Conservation (phyloP, 2,329 filamentous ascomycete species). For the Aspergillus fumigatiaffinis region DNA sequence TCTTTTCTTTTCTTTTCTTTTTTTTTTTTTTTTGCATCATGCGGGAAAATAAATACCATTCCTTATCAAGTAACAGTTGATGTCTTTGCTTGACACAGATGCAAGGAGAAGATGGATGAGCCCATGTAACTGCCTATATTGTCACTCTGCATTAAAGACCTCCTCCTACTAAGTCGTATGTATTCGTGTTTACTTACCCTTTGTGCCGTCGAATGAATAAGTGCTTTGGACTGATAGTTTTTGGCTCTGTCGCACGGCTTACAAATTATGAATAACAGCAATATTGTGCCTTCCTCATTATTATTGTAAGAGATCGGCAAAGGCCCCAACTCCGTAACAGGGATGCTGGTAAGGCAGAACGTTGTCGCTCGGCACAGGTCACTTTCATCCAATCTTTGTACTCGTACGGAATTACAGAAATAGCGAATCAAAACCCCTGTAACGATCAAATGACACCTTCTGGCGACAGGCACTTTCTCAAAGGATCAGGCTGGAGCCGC, state of each 20-base stretch:
- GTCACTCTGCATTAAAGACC: not conserved
- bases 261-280: not conserved
- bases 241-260: too few species aligned
- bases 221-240: too few species aligned
- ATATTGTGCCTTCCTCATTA: not conserved
- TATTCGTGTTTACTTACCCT: not conserved
- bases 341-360: not conserved
- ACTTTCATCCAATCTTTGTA: not conserved
- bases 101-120: not conserved
- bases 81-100: not conserved
- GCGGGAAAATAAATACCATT: not conserved
- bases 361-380: not conserved
- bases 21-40: not conserved
- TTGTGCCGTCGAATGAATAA: not conserved
- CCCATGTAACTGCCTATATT: too few species aligned
- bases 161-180: not conserved
- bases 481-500: not conserved
- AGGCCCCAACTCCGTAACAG: not conserved
- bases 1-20: too few species aligned
- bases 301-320: not conserved
- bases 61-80: not conserved
- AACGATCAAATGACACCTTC: not conserved
- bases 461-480: not conserved
- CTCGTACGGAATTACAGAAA: not conserved
- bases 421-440: not conserved